Evolutionary conservation across 768 basidiomycete species (phyloP).

Genomic region (Podaxis sp.): DNA sequence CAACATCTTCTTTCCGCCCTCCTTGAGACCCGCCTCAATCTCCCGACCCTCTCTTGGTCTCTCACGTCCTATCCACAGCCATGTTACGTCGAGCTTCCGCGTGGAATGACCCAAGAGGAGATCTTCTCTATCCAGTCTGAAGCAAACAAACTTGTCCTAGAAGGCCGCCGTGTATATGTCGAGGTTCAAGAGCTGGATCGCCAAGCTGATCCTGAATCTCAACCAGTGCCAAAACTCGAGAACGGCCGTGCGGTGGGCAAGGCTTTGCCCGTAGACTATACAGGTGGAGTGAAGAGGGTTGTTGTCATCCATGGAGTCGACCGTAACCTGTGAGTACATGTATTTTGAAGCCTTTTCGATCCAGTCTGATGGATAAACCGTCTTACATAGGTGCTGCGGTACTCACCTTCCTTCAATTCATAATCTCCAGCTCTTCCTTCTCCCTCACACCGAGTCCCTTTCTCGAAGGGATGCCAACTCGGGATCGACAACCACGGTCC

Average conservation of each 20-base stretch:
- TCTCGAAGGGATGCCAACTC: slow-evolving; percentile 31
- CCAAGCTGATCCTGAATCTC: slow-evolving; percentile 15
- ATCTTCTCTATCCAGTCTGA: slow-evolving; percentile 55
- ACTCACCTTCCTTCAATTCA: slow-evolving; percentile 80
- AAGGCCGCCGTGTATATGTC: slow-evolving; percentile 64
- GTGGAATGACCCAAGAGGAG: slow-evolving; percentile 61
- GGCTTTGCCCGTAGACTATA: slow-evolving; percentile 67
- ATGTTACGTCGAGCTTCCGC: slow-evolving; percentile 74
- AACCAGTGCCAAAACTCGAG: slow-evolving; percentile 31
- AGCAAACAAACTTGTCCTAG: slow-evolving; percentile 65
- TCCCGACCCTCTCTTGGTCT: slow-evolving; percentile 83
- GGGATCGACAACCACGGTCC: slow-evolving; percentile 56
- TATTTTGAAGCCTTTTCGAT: not conserved
- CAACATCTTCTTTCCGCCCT: slow-evolving; percentile 82
- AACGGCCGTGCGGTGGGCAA: slow-evolving; percentile 51
- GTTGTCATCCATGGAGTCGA: slow-evolving; percentile 82
- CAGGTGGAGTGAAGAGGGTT: slow-evolving; percentile 72
- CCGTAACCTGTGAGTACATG: slow-evolving; percentile 59
- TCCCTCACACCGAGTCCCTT: slow-evolving; percentile 65
- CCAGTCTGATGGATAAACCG: not conserved
- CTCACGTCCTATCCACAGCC: slow-evolving; percentile 62
- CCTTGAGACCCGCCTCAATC: slow-evolving; percentile 56
- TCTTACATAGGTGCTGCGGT: slow-evolving; percentile 59
- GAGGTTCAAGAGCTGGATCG: slow-evolving; percentile 66
- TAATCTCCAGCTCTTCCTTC: slow-evolving; percentile 66